Conservation (phyloP, 805 yeast genomes). For the Nakazawaea pomicola region DNA sequence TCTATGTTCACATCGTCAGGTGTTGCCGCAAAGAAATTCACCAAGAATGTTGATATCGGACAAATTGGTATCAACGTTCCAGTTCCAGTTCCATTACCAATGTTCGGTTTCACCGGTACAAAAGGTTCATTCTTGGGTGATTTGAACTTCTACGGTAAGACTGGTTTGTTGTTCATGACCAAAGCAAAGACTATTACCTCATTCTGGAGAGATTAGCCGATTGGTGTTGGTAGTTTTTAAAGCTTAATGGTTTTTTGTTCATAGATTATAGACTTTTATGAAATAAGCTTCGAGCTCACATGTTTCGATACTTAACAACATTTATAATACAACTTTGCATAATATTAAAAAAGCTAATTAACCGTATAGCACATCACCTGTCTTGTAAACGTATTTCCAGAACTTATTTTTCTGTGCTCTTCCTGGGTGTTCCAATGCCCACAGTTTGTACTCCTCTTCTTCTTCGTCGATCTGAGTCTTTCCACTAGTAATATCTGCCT, state of each 20-base stretch:
- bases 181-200: conserved; percentile 72
- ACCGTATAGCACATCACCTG: conserved; percentile 8
- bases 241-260: background rate
- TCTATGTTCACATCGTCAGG: conserved; percentile 69
- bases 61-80: conserved; percentile 79
- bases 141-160: conserved; percentile 73
- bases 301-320: too few relatives aligned
- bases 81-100: conserved; percentile 76
- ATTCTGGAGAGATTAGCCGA: conserved; percentile 50
- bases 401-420: conserved; percentile 5
- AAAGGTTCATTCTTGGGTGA: conserved; percentile 75
- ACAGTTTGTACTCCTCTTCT: conserved; percentile 26
- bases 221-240: too few relatives aligned
- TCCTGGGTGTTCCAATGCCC: conserved; percentile 6
- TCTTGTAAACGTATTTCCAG: background rate
- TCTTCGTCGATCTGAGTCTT: conserved; percentile 56
- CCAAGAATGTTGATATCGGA: conserved; percentile 63
- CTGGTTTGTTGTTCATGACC: conserved; percentile 66
- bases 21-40: conserved; percentile 64
- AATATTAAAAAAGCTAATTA: background rate
- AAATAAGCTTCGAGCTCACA: too few relatives aligned
- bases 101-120: conserved; percentile 77
- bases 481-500: conserved; percentile 51
- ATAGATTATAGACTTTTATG: background rate
- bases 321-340: too few relatives aligned